These are phyloP conservation scores for Akanthomyces muscarius DNA, from an alignment of 2,329 filamentous ascomycete species.

Conservation along the genomic window DNA sequence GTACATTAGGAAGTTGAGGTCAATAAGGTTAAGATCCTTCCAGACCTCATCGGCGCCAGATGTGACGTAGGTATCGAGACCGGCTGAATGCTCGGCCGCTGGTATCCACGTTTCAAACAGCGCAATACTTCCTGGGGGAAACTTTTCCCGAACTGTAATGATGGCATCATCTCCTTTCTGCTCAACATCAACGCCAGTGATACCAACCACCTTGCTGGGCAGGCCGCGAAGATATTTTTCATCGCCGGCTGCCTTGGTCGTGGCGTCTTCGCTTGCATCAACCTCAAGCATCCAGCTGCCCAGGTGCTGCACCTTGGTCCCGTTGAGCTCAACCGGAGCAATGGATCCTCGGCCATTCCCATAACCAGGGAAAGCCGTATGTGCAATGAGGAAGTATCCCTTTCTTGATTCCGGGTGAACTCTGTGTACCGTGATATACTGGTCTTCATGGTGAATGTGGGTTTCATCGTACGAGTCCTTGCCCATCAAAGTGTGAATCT, in stretches of 20 bases:
- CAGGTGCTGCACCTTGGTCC: constrained; percentile 79
- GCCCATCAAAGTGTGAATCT: constrained; percentile 93
- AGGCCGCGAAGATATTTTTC: constrained; percentile 71
- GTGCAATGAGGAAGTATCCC: constrained; percentile 92
- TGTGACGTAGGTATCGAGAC: constrained; percentile 82
- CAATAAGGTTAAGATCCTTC: constrained; percentile 66
- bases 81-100: constrained; percentile 74
- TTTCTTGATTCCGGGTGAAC: constrained; percentile 90
- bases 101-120: constrained; percentile 97
- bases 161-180: constrained; percentile 68
- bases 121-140: constrained; percentile 90
- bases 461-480: constrained; percentile 92
- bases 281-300: constrained; percentile 93
- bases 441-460: constrained; percentile 91
- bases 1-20: constrained; percentile 90
- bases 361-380: constrained; percentile 91
- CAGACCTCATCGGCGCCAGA: constrained; percentile 78
- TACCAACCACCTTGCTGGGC: constrained; percentile 73
- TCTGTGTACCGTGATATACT: constrained; percentile 94
- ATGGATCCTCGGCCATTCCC: constrained; percentile 79
- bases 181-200: constrained; percentile 71
- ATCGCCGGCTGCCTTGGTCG: constrained; percentile 61
- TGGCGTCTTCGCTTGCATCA: constrained; percentile 68
- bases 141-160: constrained; percentile 75
- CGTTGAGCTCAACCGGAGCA: constrained; percentile 71